These are phyloP conservation scores for Termitomyces sp. DNA, from an alignment of 768 basidiomycete genomes.

Conservation along the genomic window DNA sequence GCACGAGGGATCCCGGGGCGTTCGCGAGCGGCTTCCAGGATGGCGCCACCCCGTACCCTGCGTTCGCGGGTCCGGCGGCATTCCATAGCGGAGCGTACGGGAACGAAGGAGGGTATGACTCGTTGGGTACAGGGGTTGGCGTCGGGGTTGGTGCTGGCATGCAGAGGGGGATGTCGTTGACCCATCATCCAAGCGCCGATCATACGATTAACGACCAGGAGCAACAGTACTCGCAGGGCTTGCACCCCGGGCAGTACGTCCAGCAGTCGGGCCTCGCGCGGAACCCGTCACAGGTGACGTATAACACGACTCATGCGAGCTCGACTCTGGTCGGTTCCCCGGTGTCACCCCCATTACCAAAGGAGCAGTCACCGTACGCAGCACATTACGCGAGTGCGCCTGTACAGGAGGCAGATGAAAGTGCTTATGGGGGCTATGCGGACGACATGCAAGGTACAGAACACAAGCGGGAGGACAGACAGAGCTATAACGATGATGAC, in stretches of 20 bases:
- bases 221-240: background rate
- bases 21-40: conserved; percentile 31
- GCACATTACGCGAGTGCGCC: background rate
- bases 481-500: background rate
- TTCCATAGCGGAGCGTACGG: conserved; percentile 9
- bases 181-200: background rate
- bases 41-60: conserved; percentile 32
- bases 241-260: background rate
- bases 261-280: background rate
- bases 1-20: conserved; percentile 22
- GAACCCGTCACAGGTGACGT: background rate
- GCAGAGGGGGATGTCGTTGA: conserved; percentile 18
- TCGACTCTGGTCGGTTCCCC: background rate
- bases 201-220: background rate
- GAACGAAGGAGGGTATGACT: conserved; percentile 3
- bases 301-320: background rate
- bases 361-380: background rate
- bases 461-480: background rate
- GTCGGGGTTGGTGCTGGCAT: background rate
- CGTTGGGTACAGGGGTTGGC: background rate
- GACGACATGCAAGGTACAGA: background rate
- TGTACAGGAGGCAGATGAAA: conserved; percentile 15
- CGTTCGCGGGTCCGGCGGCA: conserved; percentile 27
- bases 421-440: conserved; percentile 30
- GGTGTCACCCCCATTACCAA: background rate